These are phyloP conservation scores for Mycena crocata DNA, from an alignment of 768 basidiomycete species.

Conservation along the genomic window DNA sequence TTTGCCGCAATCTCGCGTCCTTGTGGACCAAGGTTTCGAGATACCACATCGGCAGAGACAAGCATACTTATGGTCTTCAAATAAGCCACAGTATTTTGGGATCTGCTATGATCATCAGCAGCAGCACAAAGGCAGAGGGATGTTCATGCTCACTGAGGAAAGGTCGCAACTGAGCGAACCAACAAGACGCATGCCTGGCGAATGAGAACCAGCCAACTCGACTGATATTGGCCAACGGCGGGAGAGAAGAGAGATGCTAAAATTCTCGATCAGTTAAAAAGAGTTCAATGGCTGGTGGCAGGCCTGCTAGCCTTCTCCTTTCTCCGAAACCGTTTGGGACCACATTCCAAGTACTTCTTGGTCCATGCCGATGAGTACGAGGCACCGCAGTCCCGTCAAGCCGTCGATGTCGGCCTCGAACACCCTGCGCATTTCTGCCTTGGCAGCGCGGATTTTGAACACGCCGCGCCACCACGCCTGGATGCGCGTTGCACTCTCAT, in stretches of 20 bases:
- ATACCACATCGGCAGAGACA: constrained; percentile 46
- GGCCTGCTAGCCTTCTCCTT: constrained; percentile 43
- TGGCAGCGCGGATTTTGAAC: constrained; percentile 52
- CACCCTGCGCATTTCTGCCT: constrained; percentile 55
- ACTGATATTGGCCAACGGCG: constrained; percentile 48
- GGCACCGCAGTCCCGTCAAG: constrained; percentile 70
- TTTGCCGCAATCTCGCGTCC: constrained; percentile 45
- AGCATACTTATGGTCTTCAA: constrained; percentile 64
- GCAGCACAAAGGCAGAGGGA: neutral
- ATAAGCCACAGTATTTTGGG: constrained; percentile 57
- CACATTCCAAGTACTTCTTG: constrained; percentile 59
- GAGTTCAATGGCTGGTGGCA: neutral
- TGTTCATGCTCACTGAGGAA: constrained; percentile 59
- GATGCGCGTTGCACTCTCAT: constrained; percentile 69
- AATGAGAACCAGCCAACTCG: constrained; percentile 74
- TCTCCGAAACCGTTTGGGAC: constrained; percentile 51
- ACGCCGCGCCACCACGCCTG: constrained; percentile 80
- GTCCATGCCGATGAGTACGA: constrained; percentile 71
- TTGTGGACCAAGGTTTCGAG: constrained; percentile 42
- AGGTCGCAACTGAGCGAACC: constrained; percentile 60
- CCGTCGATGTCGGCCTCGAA: constrained; percentile 67
- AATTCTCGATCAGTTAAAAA: neutral
- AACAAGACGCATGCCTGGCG: constrained; percentile 61
- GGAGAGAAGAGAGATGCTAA: constrained; percentile 56
- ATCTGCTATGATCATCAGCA: constrained; percentile 49